These are phyloP conservation scores for Kuraishia floccosa DNA, from an alignment of 805 yeast species.

Conservation along the genomic window DNA sequence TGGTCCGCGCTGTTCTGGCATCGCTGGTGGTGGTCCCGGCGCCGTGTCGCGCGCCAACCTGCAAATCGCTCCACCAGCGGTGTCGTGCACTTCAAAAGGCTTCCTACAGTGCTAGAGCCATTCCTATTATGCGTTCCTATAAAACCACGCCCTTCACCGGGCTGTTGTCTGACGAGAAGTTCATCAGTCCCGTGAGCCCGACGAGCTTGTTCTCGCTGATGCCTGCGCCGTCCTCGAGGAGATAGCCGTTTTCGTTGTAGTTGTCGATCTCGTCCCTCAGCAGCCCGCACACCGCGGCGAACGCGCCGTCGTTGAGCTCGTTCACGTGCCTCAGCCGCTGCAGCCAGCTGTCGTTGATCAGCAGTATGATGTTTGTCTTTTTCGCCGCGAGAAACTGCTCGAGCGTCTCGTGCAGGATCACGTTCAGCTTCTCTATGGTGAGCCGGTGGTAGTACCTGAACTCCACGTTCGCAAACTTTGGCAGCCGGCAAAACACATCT, in stretches of 20 bases:
- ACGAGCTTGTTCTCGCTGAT: slow-evolving; percentile 3
- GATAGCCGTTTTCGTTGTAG: slow-evolving; percentile 10
- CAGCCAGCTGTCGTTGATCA: slow-evolving; percentile 20
- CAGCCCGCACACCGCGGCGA: slow-evolving; percentile 12
- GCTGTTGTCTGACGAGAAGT: slow-evolving; percentile 7
- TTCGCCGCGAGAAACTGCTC: slow-evolving; percentile 15
- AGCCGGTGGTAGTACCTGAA: slow-evolving; percentile 30
- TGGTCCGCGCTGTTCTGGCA: too few relatives aligned
- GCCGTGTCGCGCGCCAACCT: too few relatives aligned
- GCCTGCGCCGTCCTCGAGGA: slow-evolving; percentile 3
- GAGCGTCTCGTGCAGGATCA: slow-evolving; percentile 14
- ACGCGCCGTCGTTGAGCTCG: slow-evolving; percentile 16
- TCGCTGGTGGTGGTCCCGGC: too few relatives aligned
- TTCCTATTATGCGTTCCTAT: background rate
- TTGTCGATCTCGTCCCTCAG: slow-evolving; percentile 14
- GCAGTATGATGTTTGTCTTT: slow-evolving; percentile 18
- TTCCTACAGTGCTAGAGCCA: too few relatives aligned
- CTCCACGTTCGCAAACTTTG: slow-evolving; percentile 50
- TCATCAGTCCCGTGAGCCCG: slow-evolving; percentile 5
- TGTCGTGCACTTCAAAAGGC: too few relatives aligned
- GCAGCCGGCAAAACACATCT: slow-evolving; percentile 47
- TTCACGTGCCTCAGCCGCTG: slow-evolving; percentile 15
- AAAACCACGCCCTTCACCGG: slow-evolving; percentile 6
- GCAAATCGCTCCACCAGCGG: too few relatives aligned
- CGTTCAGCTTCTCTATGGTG: slow-evolving; percentile 20